Base-by-base conservation (phyloP, 495 filamentous ascomycete species). In the Durotheca rogersii region DNA sequence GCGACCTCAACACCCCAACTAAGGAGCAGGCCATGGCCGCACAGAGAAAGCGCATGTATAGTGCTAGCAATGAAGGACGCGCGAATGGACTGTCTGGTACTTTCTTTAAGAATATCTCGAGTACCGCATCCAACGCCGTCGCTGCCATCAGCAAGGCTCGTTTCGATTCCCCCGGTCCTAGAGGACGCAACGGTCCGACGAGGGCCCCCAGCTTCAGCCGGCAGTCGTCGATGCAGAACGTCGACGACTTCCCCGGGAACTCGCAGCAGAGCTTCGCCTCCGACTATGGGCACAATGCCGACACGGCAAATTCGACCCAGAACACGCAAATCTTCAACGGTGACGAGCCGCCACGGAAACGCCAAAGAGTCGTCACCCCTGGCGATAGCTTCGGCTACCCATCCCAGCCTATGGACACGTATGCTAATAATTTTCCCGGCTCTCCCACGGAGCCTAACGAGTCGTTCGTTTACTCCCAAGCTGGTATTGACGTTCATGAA, bases 21-120 rank as follows among this genome's bases (percentile, higher is more conserved):
- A 98, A 98, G 67, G 93, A 98, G 70, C 93, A 98, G 69, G 93
- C 93, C 42, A 95, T 96, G 93, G 94, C 93, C 19, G 94, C 94
- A 10, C 90, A 95, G 65, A 76, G 93, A 47, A 97, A 98, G 64
- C 81, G 91, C 47, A 80, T 90, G 74, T 88, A 96, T 61, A 94
- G 87, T 57, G 82, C 82, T 15, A 79, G 78, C 32, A 72, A 67
- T 7, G 84, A 94, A 21, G 83, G 72, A 36, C 83, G 88, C 31
- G 67, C 72, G 14, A 80, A 81, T 55, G 84, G 81, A 25, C 74
- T 86, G 45, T 77, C 81, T 10, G 90, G 87, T 7, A 95, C 94
- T 0, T 93, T 96, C 60, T 97, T 98, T 72, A 88, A 90, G 59
- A 95, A 93, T 62, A 96, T 97, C 52, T 96, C 92, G 3, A 85